Evolutionary conservation across 768 basidiomycete genomes (phyloP), one percentile per base, ranked within the genome.

Genomic region (Phanerochaete sordida): DNA sequence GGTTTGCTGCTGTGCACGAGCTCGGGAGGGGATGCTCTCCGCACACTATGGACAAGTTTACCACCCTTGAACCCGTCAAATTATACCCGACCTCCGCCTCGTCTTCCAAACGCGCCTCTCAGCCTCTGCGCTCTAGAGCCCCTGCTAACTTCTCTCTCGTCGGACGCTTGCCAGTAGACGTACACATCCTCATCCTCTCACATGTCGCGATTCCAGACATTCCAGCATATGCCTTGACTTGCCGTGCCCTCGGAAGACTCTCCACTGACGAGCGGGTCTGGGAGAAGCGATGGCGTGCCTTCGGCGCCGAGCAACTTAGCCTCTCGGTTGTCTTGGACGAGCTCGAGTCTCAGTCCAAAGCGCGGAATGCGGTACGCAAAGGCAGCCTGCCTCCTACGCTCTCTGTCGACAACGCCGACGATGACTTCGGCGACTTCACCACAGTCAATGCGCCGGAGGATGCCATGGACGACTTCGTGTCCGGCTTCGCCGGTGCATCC

Each of bases 381-480:
- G 75, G 79, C 0, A 76, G 73, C 16, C 81, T 79, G 12, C 85
- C 88, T 19, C 83, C 90, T 1, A 84, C 83, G 1, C 81, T 88
- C 28, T 66, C 80, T 11, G 84, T 87, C 16, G 76, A 81, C 55
- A 84, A 84, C 39, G 72, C 76, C 44, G 92, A 95, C 65, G 47
- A 48, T 26, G 93, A 93, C 26, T 96, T 96, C 73, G 95, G 93
- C 3, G 93, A 95, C 68, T 93, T 94, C 69, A 82, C 88, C 79
- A 81, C 69, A 35, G 67, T 63, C 51, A 64, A 66, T 23, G 61
- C 72, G 3, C 64, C 68, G 5, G 67, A 72, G 3, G 81, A 75
- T 7, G 81, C 82, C 62, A 76, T 84, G 72, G 80, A 77, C 24
- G 78, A 81, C 62, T 81, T 81, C 50, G 74, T 78, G 26, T 79